These are phyloP conservation scores for Stipa capillata DNA, from an alignment of 176 grass and related monocot genomes.

Conservation along the genomic window DNA sequence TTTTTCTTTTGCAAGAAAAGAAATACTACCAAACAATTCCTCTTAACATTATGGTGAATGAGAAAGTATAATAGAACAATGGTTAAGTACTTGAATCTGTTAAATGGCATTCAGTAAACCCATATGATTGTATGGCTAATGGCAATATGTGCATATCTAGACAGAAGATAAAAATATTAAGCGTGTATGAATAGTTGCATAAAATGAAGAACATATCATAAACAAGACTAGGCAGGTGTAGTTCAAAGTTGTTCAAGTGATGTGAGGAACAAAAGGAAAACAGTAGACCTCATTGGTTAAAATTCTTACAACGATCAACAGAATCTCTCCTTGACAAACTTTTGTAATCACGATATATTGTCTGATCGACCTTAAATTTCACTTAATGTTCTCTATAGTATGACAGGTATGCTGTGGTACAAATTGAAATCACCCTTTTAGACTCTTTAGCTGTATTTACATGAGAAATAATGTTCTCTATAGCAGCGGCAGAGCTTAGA, in stretches of 20 bases:
- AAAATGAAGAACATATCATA: neutral
- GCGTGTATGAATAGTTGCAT: neutral
- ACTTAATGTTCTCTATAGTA: neutral
- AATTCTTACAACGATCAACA: neutral
- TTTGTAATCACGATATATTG: neutral
- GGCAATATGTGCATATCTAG: neutral
- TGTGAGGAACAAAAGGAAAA: neutral
- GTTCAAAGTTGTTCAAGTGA: neutral
- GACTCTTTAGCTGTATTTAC: neutral
- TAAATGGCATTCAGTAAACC: neutral
- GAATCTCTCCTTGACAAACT: neutral
- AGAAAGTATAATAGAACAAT: neutral
- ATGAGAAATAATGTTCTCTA: neutral
- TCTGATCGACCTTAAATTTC: neutral
- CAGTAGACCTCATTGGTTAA: neutral
- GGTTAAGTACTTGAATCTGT: neutral
- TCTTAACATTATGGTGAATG: neutral
- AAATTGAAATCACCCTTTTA: neutral
- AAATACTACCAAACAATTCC: constrained; percentile 9
- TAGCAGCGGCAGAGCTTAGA: no score
- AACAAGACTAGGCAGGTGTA: neutral
- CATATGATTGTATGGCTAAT: neutral
- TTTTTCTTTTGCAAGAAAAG: neutral
- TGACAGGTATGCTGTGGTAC: neutral
- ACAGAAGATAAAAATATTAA: neutral